phyloP scores from a whole-genome alignment of 2,329 filamentous ascomycete genomes.

The Paraphoma chrysanthemicola region DNA sequence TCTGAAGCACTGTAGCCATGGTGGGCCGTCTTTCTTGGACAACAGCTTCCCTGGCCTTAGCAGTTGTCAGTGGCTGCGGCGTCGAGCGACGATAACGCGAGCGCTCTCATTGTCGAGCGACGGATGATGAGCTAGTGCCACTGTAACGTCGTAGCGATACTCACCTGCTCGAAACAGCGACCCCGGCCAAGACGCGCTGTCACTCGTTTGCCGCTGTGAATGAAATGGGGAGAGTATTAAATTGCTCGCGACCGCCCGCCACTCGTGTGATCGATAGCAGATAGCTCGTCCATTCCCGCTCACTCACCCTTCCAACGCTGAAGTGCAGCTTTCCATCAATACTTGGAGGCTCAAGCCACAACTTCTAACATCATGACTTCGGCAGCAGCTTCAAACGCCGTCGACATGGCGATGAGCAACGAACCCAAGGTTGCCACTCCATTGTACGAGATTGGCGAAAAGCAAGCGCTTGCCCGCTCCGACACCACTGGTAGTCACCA shows the following conservation, averaged over 20 bases:
- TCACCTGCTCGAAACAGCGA: conserved; percentile 41
- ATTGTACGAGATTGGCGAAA: conserved; percentile 41
- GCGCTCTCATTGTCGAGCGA: conserved; percentile 7
- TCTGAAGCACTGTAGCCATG: conserved; percentile 30
- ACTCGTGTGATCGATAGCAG: not conserved
- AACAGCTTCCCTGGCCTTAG: conserved; percentile 21
- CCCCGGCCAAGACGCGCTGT: conserved; percentile 22
- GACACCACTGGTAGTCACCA: conserved; percentile 24
- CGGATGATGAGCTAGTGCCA: conserved; percentile 24
- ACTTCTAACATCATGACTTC: conserved; percentile 35
- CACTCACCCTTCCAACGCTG: not conserved
- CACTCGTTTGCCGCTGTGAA: conserved; percentile 7
- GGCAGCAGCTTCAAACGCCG: conserved; percentile 37
- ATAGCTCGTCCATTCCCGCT: not conserved
- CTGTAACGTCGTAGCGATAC: conserved; percentile 32
- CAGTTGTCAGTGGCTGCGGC: conserved; percentile 18
- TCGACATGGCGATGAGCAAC: conserved; percentile 45
- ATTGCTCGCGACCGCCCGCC: conserved; percentile 1
- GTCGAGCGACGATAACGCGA: conserved; percentile 25
- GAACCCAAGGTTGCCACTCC: conserved; percentile 43
- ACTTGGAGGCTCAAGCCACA: not conserved
- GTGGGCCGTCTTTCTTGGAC: conserved; percentile 23
- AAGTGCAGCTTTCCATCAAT: not conserved
- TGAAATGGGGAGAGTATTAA: conserved; percentile 4
- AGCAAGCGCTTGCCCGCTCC: conserved; percentile 34